These are phyloP conservation scores for Septoria linicola DNA, from an alignment of 2,329 filamentous ascomycete species.

Conservation along the genomic window DNA sequence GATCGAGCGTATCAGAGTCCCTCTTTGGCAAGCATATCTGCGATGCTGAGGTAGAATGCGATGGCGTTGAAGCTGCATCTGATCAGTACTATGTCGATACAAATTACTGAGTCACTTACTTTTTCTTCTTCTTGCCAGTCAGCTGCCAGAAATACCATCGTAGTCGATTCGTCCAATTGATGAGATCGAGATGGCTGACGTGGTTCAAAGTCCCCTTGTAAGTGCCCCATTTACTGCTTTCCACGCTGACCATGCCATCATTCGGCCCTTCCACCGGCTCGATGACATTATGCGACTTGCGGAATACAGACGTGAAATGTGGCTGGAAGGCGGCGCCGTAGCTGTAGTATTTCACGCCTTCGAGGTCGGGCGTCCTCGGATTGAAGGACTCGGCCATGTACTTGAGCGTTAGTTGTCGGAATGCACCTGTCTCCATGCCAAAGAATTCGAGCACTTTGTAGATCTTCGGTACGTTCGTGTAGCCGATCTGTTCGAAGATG, in stretches of 20 bases:
- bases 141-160: conserved; percentile 59
- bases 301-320: conserved; percentile 57
- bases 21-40: conserved; percentile 46
- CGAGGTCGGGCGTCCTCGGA: conserved; percentile 55
- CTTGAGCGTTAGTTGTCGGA: conserved; percentile 59
- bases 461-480: conserved; percentile 52
- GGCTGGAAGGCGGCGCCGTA: conserved; percentile 61
- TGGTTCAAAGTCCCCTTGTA: conserved; percentile 64
- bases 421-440: conserved; percentile 59
- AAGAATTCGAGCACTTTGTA: conserved; percentile 57
- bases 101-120: conserved; percentile 23
- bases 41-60: conserved; percentile 64
- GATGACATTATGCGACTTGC: conserved; percentile 57
- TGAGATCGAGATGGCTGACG: conserved; percentile 63
- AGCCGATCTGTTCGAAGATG: conserved; percentile 57
- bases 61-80: conserved; percentile 61
- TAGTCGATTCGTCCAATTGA: conserved; percentile 65
- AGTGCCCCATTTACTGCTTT: conserved; percentile 60
- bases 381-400: conserved; percentile 63
- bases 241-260: conserved; percentile 64
- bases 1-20: conserved; percentile 34
- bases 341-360: conserved; percentile 60
- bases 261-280: conserved; percentile 57
- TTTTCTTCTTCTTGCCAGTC: conserved; percentile 56
- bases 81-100: conserved; percentile 16